A percentile compares a stretch with the other conserved stretches of the same genome.
phyloP scores from a whole-genome alignment of 805 yeast species.

The Pichia eremophila region DNA sequence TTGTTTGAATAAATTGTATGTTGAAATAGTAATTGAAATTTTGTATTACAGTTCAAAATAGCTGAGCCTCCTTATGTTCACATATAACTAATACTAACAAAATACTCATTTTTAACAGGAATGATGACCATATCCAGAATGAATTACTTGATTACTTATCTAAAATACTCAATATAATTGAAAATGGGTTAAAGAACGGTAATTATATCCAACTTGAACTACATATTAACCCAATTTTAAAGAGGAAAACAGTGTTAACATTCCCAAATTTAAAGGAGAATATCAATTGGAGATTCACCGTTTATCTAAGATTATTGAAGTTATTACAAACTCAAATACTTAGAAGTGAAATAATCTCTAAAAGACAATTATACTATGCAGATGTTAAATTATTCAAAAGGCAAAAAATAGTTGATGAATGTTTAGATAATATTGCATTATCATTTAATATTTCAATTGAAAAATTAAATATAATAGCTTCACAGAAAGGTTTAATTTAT shows the following conservation, averaged over 20 bases:
- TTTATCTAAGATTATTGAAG: conserved; percentile 16
- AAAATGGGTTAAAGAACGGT: conserved; percentile 22
- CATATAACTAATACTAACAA: too few species aligned
- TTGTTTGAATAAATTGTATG: not conserved
- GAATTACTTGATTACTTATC: conserved; percentile 10
- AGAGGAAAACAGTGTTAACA: conserved; percentile 1
- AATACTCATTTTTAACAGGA: too few species aligned
- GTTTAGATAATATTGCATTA: conserved; percentile 30
- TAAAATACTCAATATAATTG: conserved; percentile 14
- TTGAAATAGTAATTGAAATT: not conserved
- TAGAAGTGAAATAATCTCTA: conserved; percentile 26
- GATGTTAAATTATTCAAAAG: conserved; percentile 42
- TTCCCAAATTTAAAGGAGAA: conserved; percentile 15
- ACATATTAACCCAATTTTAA: conserved; percentile 4
- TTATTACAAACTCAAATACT: conserved; percentile 12
- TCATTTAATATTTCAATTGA: conserved; percentile 31
- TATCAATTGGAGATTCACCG: conserved; percentile 14
- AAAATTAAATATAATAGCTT: conserved; percentile 37
- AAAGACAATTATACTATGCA: conserved; percentile 50
- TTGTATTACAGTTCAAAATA: too few species aligned
- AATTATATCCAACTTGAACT: conserved; percentile 14
- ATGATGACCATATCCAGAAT: not conserved
- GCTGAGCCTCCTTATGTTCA: not conserved
- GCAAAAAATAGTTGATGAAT: conserved; percentile 34
- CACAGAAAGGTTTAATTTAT: conserved; percentile 48